These are phyloP conservation scores for Ambrosia trifida DNA, from an alignment of 129 eudicot genomes.

Conservation along the genomic window DNA sequence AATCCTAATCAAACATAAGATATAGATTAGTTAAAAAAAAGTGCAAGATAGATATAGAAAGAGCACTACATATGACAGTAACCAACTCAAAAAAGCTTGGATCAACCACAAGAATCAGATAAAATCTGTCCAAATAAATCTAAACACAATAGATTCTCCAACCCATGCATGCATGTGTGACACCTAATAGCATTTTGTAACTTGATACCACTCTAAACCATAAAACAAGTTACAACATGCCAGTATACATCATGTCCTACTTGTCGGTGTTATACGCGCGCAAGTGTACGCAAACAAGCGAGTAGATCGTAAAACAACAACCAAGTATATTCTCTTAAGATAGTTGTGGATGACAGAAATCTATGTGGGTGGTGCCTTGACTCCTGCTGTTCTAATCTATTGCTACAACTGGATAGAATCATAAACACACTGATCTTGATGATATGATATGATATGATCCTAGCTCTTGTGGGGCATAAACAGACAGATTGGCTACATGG, in stretches of 20 bases:
- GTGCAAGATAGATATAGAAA: slow-evolving; percentile 27
- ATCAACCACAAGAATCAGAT: slow-evolving; percentile 39
- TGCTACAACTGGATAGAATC: slow-evolving; percentile 63
- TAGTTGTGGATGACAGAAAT: slow-evolving; percentile 59
- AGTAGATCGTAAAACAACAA: slow-evolving; percentile 42
- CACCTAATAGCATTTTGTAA: slow-evolving; percentile 31
- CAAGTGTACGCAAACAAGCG: slow-evolving; percentile 34
- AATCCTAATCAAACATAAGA: slow-evolving; percentile 28
- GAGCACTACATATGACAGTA: slow-evolving; percentile 29
- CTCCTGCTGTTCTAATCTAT: slow-evolving; percentile 49
- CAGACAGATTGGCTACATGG: slow-evolving; percentile 64
- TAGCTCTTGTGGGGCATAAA: slow-evolving; percentile 44
- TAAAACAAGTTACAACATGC: slow-evolving; percentile 31
- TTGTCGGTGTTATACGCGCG: slow-evolving; percentile 36
- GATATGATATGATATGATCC: slow-evolving; percentile 23
- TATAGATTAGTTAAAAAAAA: slow-evolving; percentile 15
- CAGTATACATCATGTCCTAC: slow-evolving; percentile 9
- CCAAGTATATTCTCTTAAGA: slow-evolving; percentile 56
- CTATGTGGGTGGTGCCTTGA: slow-evolving; percentile 45
- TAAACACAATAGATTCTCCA: slow-evolving; percentile 8
- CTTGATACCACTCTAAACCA: slow-evolving; percentile 29
- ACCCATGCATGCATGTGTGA: slow-evolving; percentile 45
- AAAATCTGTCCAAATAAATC: slow-evolving; percentile 22
- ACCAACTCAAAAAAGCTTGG: slow-evolving; percentile 30
- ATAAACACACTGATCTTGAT: slow-evolving; percentile 42